phyloP scores from a whole-genome alignment of 352 stramenopile species.

The Globisporangium spiculum region DNA sequence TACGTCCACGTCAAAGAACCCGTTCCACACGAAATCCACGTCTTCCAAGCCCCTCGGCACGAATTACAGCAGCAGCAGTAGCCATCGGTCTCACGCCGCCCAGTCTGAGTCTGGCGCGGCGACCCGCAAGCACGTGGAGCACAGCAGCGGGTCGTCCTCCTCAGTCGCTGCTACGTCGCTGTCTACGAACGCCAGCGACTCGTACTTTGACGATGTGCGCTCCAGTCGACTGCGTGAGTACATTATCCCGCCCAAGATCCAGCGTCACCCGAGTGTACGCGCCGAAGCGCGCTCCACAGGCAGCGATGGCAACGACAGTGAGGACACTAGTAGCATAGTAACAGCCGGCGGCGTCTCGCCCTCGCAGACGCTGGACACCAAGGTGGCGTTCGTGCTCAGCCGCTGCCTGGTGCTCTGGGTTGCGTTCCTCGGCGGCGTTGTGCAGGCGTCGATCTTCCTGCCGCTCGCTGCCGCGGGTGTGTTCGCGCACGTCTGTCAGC shows the following conservation, averaged over 20 bases:
- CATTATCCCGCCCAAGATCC: constrained; percentile 15
- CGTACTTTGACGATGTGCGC: constrained; percentile 8
- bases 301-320: not conserved
- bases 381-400: constrained; percentile 13
- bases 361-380: constrained; percentile 19
- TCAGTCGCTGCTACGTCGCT: not conserved
- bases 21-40: constrained; percentile 9
- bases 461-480: constrained; percentile 46
- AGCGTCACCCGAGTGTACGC: not conserved
- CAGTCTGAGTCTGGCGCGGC: constrained; percentile 10
- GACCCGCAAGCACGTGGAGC: constrained; percentile 10
- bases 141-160: constrained; percentile 8
- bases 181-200: not conserved
- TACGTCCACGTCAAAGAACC: constrained; percentile 5
- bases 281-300: not conserved
- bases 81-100: not conserved
- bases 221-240: constrained; percentile 18
- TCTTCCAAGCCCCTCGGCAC: not conserved
- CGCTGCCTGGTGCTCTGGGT: constrained; percentile 34
- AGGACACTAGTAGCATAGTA: not conserved
- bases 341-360: not conserved
- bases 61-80: not conserved
- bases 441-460: constrained; percentile 50
- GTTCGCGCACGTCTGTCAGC: constrained; percentile 30
- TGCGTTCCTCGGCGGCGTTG: constrained; percentile 28